phyloP scores from a whole-genome alignment of 179 eudicot species.

The Gypsophila paniculata region DNA sequence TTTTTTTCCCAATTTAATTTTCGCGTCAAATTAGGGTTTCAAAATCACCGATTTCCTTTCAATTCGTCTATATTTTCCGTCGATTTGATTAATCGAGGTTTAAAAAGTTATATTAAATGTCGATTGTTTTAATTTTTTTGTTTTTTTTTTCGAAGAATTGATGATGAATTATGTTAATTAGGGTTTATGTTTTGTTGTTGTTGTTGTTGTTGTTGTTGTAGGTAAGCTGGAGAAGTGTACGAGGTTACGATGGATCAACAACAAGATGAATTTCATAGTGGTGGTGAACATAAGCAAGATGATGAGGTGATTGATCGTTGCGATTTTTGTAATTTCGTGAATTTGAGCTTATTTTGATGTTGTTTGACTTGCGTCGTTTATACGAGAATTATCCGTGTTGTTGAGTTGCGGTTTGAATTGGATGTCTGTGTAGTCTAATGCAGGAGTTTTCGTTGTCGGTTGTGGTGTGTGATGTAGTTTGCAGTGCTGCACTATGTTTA shows the following conservation, averaged over 20 bases:
- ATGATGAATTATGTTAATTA: background rate
- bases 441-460: background rate
- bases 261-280: constrained; percentile 46
- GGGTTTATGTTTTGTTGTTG: constrained; percentile 9
- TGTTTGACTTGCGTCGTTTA: too few relatives aligned
- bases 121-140: background rate
- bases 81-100: background rate
- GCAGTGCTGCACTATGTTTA: too few relatives aligned
- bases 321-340: background rate
- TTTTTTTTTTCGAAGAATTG: background rate
- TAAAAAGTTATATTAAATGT: background rate
- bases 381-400: too few relatives aligned
- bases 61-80: background rate
- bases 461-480: background rate
- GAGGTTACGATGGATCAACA: constrained; percentile 47
- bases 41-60: background rate
- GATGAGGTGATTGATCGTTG: constrained; percentile 42
- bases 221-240: background rate
- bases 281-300: constrained; percentile 52
- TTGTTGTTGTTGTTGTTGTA: constrained; percentile 9
- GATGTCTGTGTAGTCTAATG: background rate
- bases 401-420: background rate
- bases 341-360: background rate
- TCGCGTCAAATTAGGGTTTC: constrained; percentile 6
- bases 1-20: background rate